Conservation (phyloP, 2,329 filamentous ascomycete species). For the Colletotrichum horii region DNA sequence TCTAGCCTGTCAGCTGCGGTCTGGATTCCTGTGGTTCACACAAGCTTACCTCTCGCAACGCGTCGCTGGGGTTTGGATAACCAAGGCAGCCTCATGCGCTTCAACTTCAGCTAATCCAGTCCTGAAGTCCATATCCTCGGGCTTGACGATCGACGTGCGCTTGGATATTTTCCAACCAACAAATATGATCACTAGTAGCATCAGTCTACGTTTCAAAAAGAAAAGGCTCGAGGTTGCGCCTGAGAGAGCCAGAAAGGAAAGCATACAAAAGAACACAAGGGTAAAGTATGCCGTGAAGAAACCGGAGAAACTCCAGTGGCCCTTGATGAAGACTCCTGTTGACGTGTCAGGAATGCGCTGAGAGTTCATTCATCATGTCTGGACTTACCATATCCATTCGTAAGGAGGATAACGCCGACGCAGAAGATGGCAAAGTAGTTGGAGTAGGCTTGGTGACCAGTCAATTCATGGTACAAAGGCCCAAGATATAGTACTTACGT, state of each 20-base stretch:
- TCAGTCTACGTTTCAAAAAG: background rate
- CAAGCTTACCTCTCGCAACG: background rate
- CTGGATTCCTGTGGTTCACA: background rate
- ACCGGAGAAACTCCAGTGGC: background rate
- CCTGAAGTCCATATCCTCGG: background rate
- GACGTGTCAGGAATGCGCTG: background rate
- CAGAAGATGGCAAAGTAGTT: background rate
- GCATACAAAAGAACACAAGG: background rate
- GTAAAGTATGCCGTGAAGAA: background rate
- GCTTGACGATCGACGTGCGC: background rate
- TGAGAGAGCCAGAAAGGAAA: background rate
- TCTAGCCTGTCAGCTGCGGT: background rate
- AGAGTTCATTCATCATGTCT: background rate
- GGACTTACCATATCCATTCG: background rate
- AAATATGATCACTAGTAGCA: background rate
- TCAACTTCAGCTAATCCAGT: background rate
- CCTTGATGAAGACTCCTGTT: background rate
- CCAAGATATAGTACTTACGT: background rate
- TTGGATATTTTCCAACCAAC: background rate
- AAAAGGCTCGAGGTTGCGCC: background rate
- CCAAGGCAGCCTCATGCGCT: background rate
- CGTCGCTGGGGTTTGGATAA: background rate
- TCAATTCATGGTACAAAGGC: background rate
- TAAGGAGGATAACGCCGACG: background rate
- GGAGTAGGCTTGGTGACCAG: background rate